Base-by-base conservation (phyloP, 495 filamentous ascomycete genomes). In the Daldinia decipiens region DNA sequence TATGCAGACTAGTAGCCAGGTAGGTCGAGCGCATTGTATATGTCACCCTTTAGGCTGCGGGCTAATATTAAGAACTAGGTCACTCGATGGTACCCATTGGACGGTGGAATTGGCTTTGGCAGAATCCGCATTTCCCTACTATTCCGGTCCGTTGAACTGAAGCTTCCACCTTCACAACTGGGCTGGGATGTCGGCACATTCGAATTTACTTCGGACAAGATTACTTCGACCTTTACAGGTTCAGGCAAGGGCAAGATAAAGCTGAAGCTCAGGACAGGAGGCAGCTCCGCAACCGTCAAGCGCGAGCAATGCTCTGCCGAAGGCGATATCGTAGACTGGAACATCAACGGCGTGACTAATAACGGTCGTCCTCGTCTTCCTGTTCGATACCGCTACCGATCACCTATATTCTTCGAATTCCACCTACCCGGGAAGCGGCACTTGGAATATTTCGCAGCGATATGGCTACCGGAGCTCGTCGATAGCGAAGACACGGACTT, bases 151-250 rank as follows among this genome's bases (percentile, higher is more conserved):
- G 86, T 97, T 26, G 95, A 97, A 76, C 89, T 94, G 29, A 87
- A 88, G 24, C 83, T 98, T 0, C 94, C 94, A 5, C 90, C 92
- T 0, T 82, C 88, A 24, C 88, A 95, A 81, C 87, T 97, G 7
- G 93, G 95, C 27, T 98, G 83, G 77, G 93, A 98, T 65, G 92
- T 97, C 15, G 95, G 95, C 32, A 96, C 94, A 0, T 97, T 98
- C 74, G 92, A 97, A 71, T 97, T 98, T 76, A 72, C 77, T 0
- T 89, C 87, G 0, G 86, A 93, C 26, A 87, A 84, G 54, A 86
- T 97, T 58, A 79, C 87, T 24, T 87, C 88, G 0, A 82, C 82
- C 15, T 71, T 78, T n/a, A 76, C 81, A 11, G 94, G 91, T 74
- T 81, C 81, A 0, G 85, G 86, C 0, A 77, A 83, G 24, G 76